Evolutionary conservation across 1,284 basidiomycete species (phyloP), one percentile per base, ranked within the genome.

Genomic region (Tilletia indica): DNA sequence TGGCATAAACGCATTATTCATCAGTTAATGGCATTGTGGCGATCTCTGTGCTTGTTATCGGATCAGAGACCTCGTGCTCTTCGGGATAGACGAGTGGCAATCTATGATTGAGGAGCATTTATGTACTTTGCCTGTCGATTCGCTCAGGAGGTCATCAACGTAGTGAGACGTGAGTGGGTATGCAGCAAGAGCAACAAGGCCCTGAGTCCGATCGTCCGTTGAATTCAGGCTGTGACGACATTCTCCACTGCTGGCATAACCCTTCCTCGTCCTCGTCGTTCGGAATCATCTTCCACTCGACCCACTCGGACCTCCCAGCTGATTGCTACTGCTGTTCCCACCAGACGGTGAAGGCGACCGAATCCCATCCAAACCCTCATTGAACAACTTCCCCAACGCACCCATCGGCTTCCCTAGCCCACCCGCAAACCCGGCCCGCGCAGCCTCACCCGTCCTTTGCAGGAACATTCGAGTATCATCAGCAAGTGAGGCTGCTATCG

Each of bases 391-490:
- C 42, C 81, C 80, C 2, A 83, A 74, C n/a, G 79, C 80, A 2
- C 77, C 79, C 73, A 83, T 80, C 4, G 82, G 81, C 42, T 74
- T 73, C 39, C 78, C 77, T 1, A 82, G 54, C 25, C 75, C 71
- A 8, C 68, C 70, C 9, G 72, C 54, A 31, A 78, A 38, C 9
- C 82, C 81, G 0, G 73, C 73, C 12, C 81, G 76, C 9, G 82
- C 82, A 9, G 81, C 82, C 68, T 84, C 83, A 21, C 83, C 78
- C 19, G 83, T 84, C 21, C 83, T 77, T 58, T 80, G 74, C 69
- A 84, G 76, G 70, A 84, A 84, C 8, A 78, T 78, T 8, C 78
- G 77, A 8, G 82, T 83, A 51, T 84, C 83, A 56, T 84, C 81
- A 8, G 82, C 82, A 45, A 84, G 69, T 67, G 78, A 70, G 5